Base-by-base conservation (phyloP, 108 stramenopile species). In the Cyclotella atomus region DNA sequence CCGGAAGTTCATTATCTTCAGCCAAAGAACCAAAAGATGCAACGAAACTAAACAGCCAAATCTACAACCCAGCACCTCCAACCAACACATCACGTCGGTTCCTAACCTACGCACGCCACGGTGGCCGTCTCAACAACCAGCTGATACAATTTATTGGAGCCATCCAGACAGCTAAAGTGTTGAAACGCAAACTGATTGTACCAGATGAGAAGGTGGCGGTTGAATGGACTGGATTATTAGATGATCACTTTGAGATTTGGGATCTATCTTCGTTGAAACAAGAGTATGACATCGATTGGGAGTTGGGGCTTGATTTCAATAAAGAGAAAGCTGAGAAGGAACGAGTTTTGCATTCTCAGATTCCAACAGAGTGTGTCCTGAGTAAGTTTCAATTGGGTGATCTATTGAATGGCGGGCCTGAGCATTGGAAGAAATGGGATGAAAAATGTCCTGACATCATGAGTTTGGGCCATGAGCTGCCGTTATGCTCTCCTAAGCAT, bases 101-200 rank as follows among this genome's bases (percentile, higher is more conserved):
- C 25, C 44, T 77, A 43, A 77, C 76, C 28, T 77, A 77, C 69
- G 64, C 50, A 41, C 52, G 76, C 7, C 70, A 70, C 45, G 76
- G 76, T 2, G 76, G 76, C 28, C 62, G 76, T 44, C 76, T 77
- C 17, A 77, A 77, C 54, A 77, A 77, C 32, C 76, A 77, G 70
- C 52, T 77, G 27, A 69, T 69, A 66, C 76, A 77, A 46, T 77
- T 77, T 60, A 77, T 77, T 25, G 59, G 68, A 12, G 68, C 68
- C 62, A 27, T 77, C 25, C 76, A 77, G 64, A 68, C 69, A 17
- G 68, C 76, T 0, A 70, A 63, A 29, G 68, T 77, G 5, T 54
- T 77, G 25, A 77, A 77, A 53, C 68, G 76, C 29, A 69, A 54
- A 24, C 43, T 77, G 0, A 66, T 77, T 38, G 69, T 77, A 28